Evolutionary conservation across 2,329 filamentous ascomycete species (phyloP), one percentile per base, ranked within the genome.

Genomic region (Dothideomycetes sp.): DNA sequence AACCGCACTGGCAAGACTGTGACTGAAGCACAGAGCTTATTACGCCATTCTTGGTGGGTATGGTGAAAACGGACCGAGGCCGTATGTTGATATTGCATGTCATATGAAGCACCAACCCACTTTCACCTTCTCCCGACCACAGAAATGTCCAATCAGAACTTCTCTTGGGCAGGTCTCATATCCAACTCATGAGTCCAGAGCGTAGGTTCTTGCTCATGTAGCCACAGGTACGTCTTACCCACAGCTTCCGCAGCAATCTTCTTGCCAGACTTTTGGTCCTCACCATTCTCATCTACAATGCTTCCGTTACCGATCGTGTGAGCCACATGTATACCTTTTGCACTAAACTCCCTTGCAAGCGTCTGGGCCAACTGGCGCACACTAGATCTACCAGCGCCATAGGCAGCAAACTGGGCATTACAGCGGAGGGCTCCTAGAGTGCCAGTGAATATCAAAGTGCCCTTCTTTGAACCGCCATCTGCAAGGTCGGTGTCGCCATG

Each of bases 221-320:
- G 55, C 62, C 64, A 74, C 7, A 76, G 49, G 54, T 77, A 76
- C 3, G 69, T 69, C 56, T 70, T 68, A 2, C 73, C 73, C 4
- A 78, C 71, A 18, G 69, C 71, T 53, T 77, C 71, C 0, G 71
- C 71, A 36, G 69, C 69, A 61, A 77, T 78, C 43, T 67, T 70
- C 62, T 72, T 73, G 3, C 73, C 72, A 0, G 51, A 62, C 49
- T 59, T 58, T 29, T 65, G 64, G 19, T 67, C 67, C 41, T 70
- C 65, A 1, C 63, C 64, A 19, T 70, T 58, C 41, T 67, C 68
- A 51, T 76, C 73, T 20, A 58, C 60, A 41, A 77, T 76, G 0
- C 54, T 57, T 1, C 71, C 72, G 50, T 77, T 77, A 1, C 69
- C 71, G 45, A 78, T 72, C 3, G 73, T 65, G 55, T 78, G 74